phyloP scores from a whole-genome alignment of 1,284 basidiomycete genomes.

The Melampsora americana region DNA sequence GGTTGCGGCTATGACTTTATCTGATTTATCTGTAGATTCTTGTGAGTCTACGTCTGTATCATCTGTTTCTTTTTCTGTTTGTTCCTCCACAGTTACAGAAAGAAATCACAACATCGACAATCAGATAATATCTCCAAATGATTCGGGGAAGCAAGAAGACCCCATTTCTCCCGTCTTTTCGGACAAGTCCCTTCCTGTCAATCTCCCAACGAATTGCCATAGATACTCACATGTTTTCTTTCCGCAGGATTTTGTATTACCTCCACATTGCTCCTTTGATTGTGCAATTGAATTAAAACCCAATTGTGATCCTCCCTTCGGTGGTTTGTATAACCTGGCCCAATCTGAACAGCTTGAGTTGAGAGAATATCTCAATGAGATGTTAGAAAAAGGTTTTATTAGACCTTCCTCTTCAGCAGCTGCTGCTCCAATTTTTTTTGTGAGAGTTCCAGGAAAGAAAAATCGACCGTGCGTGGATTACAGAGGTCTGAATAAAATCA shows the following conservation, averaged over 20 bases:
- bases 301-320: conserved; percentile 6
- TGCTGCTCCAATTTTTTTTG: conserved; percentile 49
- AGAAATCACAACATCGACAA: no score
- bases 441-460: background rate
- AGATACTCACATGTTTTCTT: background rate
- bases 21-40: no score
- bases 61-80: no score
- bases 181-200: no score
- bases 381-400: background rate
- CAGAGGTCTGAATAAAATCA: conserved; percentile 28
- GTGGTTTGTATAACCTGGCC: conserved; percentile 16
- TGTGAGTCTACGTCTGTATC: no score
- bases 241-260: background rate
- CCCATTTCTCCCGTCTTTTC: no score
- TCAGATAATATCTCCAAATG: no score
- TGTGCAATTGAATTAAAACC: conserved; percentile 11
- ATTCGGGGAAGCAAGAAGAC: no score
- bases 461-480: conserved; percentile 23
- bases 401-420: conserved; percentile 40
- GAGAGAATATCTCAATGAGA: background rate
- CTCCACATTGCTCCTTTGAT: background rate
- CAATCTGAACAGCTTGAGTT: background rate
- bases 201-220: no score
- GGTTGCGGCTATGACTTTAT: no score
- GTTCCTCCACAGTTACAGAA: no score